phyloP scores from a whole-genome alignment of 345 rosid genomes.

The Kernera saxatilis region DNA sequence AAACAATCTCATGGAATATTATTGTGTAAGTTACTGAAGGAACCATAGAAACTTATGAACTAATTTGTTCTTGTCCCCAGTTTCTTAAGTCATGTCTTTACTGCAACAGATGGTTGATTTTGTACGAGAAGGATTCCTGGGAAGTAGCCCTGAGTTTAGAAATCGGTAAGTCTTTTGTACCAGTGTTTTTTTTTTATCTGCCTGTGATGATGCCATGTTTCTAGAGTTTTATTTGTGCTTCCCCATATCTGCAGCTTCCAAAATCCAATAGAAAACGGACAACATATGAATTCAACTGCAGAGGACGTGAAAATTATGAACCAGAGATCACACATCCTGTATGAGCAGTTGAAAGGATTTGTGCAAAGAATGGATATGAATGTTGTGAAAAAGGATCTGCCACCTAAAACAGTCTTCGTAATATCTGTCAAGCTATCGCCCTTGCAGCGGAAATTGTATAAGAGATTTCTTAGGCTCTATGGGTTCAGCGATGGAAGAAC shows the following conservation, averaged over 20 bases:
- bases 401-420: constrained; percentile 96
- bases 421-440: constrained; percentile 94
- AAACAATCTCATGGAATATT: constrained; percentile 99
- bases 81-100: constrained; percentile 12
- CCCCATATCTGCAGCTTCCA: constrained; percentile 66
- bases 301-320: constrained; percentile 98
- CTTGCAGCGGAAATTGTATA: constrained; percentile 83
- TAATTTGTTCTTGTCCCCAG: neutral
- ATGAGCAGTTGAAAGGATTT: constrained; percentile 95
- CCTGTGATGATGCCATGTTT: constrained; percentile 2
- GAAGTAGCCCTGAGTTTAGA: constrained; percentile 97
- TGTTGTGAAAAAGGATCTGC: constrained; percentile 94
- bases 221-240: constrained; percentile 19
- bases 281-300: constrained; percentile 91
- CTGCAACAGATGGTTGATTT: constrained; percentile 97
- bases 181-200: constrained; percentile 13
- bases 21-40: constrained; percentile 63
- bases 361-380: constrained; percentile 99
- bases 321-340: constrained; percentile 97
- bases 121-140: constrained; percentile 99
- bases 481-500: constrained; percentile 63
- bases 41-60: neutral
- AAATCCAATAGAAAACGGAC: constrained; percentile 98
- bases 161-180: constrained; percentile 65
- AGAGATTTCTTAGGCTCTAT: constrained; percentile 88